Conservation (phyloP, 1,284 basidiomycete genomes). For the Inonotus hispidus region DNA sequence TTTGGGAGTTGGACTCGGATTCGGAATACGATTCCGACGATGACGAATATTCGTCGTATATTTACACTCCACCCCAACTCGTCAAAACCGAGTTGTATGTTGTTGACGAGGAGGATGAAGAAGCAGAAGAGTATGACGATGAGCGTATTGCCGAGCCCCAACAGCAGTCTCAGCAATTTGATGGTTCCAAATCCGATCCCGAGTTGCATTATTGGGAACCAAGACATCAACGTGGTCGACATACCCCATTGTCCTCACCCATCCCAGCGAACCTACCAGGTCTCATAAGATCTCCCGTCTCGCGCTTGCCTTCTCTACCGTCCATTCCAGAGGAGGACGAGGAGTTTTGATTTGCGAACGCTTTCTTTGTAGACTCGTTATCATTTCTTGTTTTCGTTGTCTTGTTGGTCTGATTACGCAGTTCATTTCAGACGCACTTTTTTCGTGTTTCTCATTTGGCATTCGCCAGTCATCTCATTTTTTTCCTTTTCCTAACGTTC, state of each 20-base stretch:
- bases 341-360: neutral
- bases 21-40: slow-evolving; percentile 2
- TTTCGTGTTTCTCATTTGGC: no score
- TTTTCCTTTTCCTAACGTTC: neutral
- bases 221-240: neutral
- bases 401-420: neutral
- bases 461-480: no score
- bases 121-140: neutral
- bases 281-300: neutral
- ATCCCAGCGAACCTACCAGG: neutral
- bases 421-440: neutral
- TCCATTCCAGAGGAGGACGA: slow-evolving; percentile 3
- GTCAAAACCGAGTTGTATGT: neutral
- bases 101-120: slow-evolving; percentile 11
- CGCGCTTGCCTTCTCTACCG: neutral
- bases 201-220: neutral
- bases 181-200: neutral
- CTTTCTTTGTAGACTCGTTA: no score
- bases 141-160: neutral
- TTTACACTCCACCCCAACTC: neutral
- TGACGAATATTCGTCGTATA: neutral
- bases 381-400: no score
- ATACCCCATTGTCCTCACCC: neutral
- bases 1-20: neutral
- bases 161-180: neutral